Evolutionary conservation across 1,139 yeast genomes (phyloP), one percentile per base, ranked within the genome.

Genomic region (Geotrichum histeridarum): DNA sequence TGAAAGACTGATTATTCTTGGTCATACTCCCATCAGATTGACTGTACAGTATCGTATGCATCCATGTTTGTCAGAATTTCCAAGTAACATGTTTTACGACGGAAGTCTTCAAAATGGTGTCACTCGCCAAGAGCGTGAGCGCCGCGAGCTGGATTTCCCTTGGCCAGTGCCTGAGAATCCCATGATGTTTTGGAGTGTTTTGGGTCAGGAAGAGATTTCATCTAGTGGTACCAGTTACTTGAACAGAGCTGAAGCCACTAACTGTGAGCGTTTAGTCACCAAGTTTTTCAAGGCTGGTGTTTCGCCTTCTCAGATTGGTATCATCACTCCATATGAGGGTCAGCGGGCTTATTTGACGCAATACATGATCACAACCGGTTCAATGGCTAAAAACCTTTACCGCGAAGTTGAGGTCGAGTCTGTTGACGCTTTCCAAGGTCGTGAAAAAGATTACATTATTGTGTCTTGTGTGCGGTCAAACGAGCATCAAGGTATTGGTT

Each of bases 11-110:
- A 84, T 90, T 47, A 77, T 83, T n/a, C 77, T 89, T 57, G 96
- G 96, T 1, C 93, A 87, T 67, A 80, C 82, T 8, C 97, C 97
- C 11, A 83, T 88, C 59, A 75, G 96, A 60, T 76, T 91, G 57
- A 95, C 89, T 61, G 96, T 90, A 33, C 98, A 91, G 68, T 91
- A 91, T 70, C 84, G 98, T 73, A 91, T 91, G 98, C 87, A 90
- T 67, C 98, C 98, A 1, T 77, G 83, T 59, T 73, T 91, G 54
- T 82, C 94, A 60, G 95, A 88, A 64, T 91, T 89, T 67, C 86
- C 96, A 18, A 84, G 94, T 64, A 89, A 90, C 68, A 84, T 87
- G 88, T 91, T 89, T 66, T 91, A 91, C 69, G 97, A 90, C 64
- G 98, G 98, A 35, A 79, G 86, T 48, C 77, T 91, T 63, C 97